Percentiles rank a stretch among this genome's conserved stretches.
phyloP scores from a whole-genome alignment of 345 rosid species.

The Populus pruinosa region DNA sequence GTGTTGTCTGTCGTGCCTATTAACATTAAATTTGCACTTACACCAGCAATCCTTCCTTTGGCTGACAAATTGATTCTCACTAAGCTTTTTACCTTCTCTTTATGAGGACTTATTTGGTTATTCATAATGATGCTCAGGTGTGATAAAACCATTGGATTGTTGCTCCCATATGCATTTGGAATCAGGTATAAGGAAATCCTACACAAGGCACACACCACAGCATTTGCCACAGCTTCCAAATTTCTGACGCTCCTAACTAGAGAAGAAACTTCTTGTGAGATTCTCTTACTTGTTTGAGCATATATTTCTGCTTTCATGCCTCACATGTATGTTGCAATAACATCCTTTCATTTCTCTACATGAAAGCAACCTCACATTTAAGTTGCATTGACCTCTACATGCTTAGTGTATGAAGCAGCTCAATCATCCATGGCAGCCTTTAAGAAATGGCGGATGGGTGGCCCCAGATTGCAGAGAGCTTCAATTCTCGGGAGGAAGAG shows the following conservation, averaged over 20 bases:
- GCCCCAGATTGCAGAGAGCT: conserved; percentile 79
- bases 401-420: conserved; percentile 77
- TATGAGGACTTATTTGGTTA: neutral
- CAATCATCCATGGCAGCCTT: conserved; percentile 65
- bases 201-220: conserved; percentile 70
- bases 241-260: conserved; percentile 47
- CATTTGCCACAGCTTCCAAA: conserved; percentile 58
- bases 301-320: neutral
- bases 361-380: neutral
- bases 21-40: neutral
- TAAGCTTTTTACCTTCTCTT: neutral
- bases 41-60: neutral
- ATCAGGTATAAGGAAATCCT: conserved; percentile 71
- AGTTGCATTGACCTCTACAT: neutral
- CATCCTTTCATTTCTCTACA: neutral
- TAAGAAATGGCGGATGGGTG: conserved; percentile 81
- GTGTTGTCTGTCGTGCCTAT: neutral
- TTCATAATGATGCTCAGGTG: conserved; percentile 19
- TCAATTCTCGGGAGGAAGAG: conserved; percentile 84
- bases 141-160: conserved; percentile 66
- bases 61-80: neutral
- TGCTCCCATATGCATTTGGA: conserved; percentile 67
- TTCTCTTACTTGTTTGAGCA: conserved; percentile 10
- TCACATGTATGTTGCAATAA: neutral
- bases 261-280: conserved; percentile 72